phyloP scores from a whole-genome alignment of 257 asterid genomes.

The Salvia hispanica region DNA sequence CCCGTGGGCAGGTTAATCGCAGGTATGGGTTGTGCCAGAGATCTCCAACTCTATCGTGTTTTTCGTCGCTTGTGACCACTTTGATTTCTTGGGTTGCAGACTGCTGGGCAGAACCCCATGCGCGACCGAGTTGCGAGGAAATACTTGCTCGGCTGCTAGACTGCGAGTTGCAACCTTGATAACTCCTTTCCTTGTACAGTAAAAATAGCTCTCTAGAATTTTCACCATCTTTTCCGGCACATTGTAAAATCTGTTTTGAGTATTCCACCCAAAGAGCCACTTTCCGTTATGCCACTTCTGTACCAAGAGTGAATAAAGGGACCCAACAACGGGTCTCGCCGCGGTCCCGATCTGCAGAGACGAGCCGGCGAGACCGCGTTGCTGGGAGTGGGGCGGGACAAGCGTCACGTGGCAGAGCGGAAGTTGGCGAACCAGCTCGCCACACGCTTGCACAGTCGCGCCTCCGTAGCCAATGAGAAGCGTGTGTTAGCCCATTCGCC shows the following conservation, averaged over 20 bases:
- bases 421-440: no score
- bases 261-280: slow-evolving; percentile 22
- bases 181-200: slow-evolving; percentile 23
- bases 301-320: background rate
- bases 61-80: background rate
- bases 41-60: background rate
- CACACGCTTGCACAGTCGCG: no score
- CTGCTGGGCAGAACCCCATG: slow-evolving; percentile 68
- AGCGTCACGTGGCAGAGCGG: no score
- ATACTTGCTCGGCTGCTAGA: slow-evolving; percentile 62
- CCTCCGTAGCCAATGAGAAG: no score
- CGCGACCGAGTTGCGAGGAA: slow-evolving; percentile 69
- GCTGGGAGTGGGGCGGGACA: no score
- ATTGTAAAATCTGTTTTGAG: slow-evolving; percentile 35
- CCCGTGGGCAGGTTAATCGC: slow-evolving; percentile 68
- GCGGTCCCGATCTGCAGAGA: no score
- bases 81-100: slow-evolving; percentile 39
- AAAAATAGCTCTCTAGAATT: slow-evolving; percentile 38
- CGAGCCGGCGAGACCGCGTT: no score
- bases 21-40: slow-evolving; percentile 37
- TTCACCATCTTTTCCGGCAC: slow-evolving; percentile 44
- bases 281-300: no score
- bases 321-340: no score
- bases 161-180: slow-evolving; percentile 62
- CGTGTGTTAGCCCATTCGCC: no score